phyloP scores from a whole-genome alignment of 2,329 filamentous ascomycete genomes.

The Colletotrichum musicola region DNA sequence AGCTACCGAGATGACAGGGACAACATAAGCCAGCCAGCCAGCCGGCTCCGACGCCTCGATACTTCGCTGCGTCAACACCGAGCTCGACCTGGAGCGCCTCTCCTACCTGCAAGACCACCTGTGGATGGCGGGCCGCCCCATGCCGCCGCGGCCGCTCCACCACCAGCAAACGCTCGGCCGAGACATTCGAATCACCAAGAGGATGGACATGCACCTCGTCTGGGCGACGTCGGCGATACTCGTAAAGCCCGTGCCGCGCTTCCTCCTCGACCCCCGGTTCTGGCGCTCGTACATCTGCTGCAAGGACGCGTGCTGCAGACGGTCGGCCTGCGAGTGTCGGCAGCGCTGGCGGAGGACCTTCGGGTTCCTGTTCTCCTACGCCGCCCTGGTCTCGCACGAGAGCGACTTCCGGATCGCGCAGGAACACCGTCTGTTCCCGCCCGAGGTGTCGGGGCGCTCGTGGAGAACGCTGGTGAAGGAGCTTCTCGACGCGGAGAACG shows the following conservation, averaged over 20 bases:
- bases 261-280: background rate
- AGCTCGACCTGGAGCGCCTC: too few relatives aligned
- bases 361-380: conserved; percentile 56
- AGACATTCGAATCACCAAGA: conserved; percentile 37
- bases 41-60: too few relatives aligned
- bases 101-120: conserved; percentile 26
- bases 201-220: conserved; percentile 2
- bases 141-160: conserved; percentile 54
- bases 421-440: conserved; percentile 50
- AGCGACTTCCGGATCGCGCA: conserved; percentile 55
- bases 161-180: conserved; percentile 50
- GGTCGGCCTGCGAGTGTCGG: background rate
- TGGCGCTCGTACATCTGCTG: background rate
- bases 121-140: conserved; percentile 48
- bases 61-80: too few relatives aligned
- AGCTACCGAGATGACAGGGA: too few relatives aligned
- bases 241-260: background rate
- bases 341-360: conserved; percentile 31
- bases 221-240: background rate
- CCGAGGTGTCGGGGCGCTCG: conserved; percentile 49
- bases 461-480: conserved; percentile 51
- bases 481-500: conserved; percentile 46
- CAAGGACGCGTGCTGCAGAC: background rate
- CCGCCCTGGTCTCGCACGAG: conserved; percentile 50
- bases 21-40: too few relatives aligned